Evolutionary conservation across 2,329 filamentous ascomycete genomes (phyloP).

Genomic region (Oidium heveae): DNA sequence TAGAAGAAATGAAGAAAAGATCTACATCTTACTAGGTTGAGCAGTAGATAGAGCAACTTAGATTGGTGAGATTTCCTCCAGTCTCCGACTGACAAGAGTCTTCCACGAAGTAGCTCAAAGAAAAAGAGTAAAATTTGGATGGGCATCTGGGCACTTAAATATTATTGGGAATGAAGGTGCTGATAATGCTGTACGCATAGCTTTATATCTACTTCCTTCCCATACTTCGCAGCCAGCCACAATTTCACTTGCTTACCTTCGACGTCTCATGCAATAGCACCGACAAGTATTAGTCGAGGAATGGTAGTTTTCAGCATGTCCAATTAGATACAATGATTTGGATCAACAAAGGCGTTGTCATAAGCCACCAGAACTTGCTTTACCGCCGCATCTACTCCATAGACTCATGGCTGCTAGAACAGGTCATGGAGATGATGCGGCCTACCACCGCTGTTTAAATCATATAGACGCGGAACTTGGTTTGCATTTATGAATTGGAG

Average conservation of each 20-base stretch:
- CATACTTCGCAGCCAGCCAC: background rate
- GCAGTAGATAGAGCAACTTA: too few relatives aligned
- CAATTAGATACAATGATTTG: background rate
- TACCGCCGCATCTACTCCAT: background rate
- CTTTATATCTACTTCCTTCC: background rate
- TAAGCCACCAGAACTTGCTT: background rate
- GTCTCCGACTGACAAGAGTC: too few relatives aligned
- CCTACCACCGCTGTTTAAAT: background rate
- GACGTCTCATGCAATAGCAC: background rate
- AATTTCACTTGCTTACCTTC: background rate
- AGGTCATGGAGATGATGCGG: background rate
- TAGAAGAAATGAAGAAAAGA: background rate
- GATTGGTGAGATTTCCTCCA: too few relatives aligned
- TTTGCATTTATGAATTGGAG: background rate
- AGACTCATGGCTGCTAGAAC: background rate
- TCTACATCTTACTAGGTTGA: too few relatives aligned
- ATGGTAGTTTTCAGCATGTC: background rate
- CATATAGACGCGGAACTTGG: background rate
- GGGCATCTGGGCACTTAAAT: background rate
- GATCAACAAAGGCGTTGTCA: background rate
- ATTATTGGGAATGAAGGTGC: background rate
- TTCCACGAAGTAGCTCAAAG: background rate
- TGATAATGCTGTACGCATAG: background rate
- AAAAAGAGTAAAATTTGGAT: background rate
- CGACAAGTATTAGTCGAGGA: background rate